Evolutionary conservation across 805 yeast species (phyloP).

Genomic region (Metschnikowia orientalis): DNA sequence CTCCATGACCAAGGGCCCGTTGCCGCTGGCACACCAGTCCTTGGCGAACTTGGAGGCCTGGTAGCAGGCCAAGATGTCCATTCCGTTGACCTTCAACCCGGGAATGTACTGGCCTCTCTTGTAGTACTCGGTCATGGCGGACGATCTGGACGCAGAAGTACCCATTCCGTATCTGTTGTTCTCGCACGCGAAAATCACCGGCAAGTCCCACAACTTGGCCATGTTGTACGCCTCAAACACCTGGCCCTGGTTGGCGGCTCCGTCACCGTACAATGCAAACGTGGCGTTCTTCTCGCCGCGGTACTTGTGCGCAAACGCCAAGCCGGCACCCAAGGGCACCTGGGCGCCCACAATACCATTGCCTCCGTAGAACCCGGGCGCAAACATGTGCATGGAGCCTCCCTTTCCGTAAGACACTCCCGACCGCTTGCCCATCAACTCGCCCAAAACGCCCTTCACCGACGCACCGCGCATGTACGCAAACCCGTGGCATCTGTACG

Average conservation of each 20-base stretch:
- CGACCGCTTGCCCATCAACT: slow-evolving; percentile 91
- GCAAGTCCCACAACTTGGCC: slow-evolving; percentile 98
- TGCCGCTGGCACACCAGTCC: slow-evolving; percentile 90
- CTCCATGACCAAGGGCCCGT: slow-evolving; percentile 94
- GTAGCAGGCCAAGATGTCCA: slow-evolving; percentile 94
- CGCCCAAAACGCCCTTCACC: slow-evolving; percentile 86
- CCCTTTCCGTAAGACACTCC: slow-evolving; percentile 98
- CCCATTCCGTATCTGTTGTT: slow-evolving; percentile 99
- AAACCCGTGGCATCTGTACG: slow-evolving; percentile 99
- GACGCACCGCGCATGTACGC: slow-evolving; percentile 95
- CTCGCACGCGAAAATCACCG: slow-evolving; percentile 93
- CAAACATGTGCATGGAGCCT: slow-evolving; percentile 99
- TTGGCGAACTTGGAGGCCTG: slow-evolving; percentile 96
- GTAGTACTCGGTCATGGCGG: slow-evolving; percentile 94
- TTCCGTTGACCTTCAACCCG: slow-evolving; percentile 97
- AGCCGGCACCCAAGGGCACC: slow-evolving; percentile 96
- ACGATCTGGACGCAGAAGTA: slow-evolving; percentile 94
- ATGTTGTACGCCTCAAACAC: slow-evolving; percentile 96
- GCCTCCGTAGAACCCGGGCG: slow-evolving; percentile 96
- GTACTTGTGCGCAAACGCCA: slow-evolving; percentile 98
- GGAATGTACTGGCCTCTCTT: slow-evolving; percentile 99
- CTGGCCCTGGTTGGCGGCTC: slow-evolving; percentile 99
- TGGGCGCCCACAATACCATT: slow-evolving; percentile 99
- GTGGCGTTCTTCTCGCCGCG: slow-evolving; percentile 72
- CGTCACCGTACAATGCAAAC: slow-evolving; percentile 94